Percentiles rank a stretch among this genome's conserved stretches.
These are phyloP conservation scores for Cyclotella atomus DNA, from an alignment of 108 stramenopile genomes.

Conservation along the genomic window DNA sequence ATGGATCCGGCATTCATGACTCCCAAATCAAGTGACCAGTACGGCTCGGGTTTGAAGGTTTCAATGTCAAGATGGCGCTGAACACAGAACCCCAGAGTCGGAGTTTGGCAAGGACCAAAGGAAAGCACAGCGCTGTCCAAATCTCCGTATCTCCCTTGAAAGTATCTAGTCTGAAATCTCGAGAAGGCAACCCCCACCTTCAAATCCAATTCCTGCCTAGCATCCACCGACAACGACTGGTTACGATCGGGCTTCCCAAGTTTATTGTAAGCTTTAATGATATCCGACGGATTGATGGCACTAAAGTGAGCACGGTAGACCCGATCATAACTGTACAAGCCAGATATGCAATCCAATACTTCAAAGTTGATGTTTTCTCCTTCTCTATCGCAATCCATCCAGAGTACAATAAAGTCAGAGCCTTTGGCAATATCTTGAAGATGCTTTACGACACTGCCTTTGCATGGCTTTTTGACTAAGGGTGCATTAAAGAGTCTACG, in stretches of 20 bases:
- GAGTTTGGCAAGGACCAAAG: constrained; percentile 97
- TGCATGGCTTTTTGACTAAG: constrained; percentile 69
- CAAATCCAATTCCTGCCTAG: constrained; percentile 95
- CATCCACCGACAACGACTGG: constrained; percentile 92
- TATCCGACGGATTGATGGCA: constrained; percentile 93
- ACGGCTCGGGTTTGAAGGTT: constrained; percentile 92
- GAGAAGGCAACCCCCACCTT: constrained; percentile 62
- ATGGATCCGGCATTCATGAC: constrained; percentile 77
- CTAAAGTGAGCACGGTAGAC: constrained; percentile 96
- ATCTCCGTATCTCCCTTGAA: constrained; percentile 90
- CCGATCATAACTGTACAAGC: constrained; percentile 62
- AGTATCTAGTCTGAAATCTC: constrained; percentile 44
- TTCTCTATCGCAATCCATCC: constrained; percentile 97
- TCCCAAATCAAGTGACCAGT: constrained; percentile 82
- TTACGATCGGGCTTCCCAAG: constrained; percentile 89
- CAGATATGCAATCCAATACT: constrained; percentile 84
- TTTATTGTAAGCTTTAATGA: constrained; percentile 82
- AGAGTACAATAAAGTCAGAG: constrained; percentile 84
- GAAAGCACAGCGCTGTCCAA: constrained; percentile 87
- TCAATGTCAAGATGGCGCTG: constrained; percentile 93
- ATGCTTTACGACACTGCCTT: constrained; percentile 84
- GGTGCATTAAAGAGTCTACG: constrained; percentile 75
- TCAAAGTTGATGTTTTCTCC: constrained; percentile 98
- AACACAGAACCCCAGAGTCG: constrained; percentile 96
- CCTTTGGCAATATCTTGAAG: constrained; percentile 77